Base-by-base conservation (phyloP, 371 early-diverging fungal species). In the Mortierella sp. region DNA sequence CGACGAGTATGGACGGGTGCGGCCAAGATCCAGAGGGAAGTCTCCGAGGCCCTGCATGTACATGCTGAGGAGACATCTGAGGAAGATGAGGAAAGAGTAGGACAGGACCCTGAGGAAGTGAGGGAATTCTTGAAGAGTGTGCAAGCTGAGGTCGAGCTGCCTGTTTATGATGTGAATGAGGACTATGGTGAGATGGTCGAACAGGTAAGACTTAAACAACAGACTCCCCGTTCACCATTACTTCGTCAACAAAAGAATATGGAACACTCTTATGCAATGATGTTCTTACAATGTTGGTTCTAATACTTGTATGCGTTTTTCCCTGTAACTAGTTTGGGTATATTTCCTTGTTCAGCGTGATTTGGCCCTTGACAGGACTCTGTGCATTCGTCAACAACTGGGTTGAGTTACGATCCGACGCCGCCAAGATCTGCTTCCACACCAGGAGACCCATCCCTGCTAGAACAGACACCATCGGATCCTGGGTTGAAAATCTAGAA, bases 111-210 rank as follows among this genome's bases (percentile, higher is more conserved):
- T 14, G 84, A 82, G 19, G 78, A 81, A 41, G 85, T 88, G 70
- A 60, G 65, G 24, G 55, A 54, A 2, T 82, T 87, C 27, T 65
- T 87, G 70, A 66, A 78, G 34, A 80, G 78, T 28, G 71, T 86
- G 8, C 59, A 79, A 30, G 71, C 61, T 21, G 81, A 89, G 56
- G 85, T 82, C n/a, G 86, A 66, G 27, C 69, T 91, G 58, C 89
- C 90, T 3, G 88, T 84, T 32, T 95, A 96, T 70, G 88, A 90
- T 58, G 89, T 92, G 28, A 94, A 90, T 58, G 89, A 89, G 27
- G 96, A 96, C 71, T 95, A 95, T 73, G 89, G 89, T 23, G 96
- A 96, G 67, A 93, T 96, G 93, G 88, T 90, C 43, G 92, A 90
- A 56, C 95, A 95, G 83, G 89, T 89, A 86, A 52, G 39, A 15